Base-by-base conservation (phyloP, 169 alveolate species). In the Plasmodium vivax region DNA sequence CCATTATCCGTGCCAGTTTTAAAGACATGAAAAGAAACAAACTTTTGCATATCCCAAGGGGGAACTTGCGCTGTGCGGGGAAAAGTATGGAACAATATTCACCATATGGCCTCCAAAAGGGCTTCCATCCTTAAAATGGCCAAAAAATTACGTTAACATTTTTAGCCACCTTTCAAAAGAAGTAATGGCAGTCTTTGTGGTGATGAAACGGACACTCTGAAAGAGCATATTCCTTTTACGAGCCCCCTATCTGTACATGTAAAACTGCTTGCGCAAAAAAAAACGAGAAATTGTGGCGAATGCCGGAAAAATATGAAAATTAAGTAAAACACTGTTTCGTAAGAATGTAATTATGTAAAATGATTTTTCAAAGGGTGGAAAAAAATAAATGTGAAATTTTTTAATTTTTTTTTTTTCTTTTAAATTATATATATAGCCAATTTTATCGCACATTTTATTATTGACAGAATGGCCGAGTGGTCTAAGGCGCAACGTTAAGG, bases 401-500 rank as follows among this genome's bases (percentile, higher is more conserved):
- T 68, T 68, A 34, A 62, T 19, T 56, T 19, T 41, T 14, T n/a
- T 32, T 30, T 3, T 54, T 56, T 36, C 16, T n/a, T 83, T 54
- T 56, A 1, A 34, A 58, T 7, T 23, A 32, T 34, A 68, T 68
- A 23, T 68, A 68, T 68, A 19, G 77, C 77, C 32, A 16, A 23
- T 27, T 68, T 19, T 19, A 23, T 19, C 41, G n/a, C 32, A 27
- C 8, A 68, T 9, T 0, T 68, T 30, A 9, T n/a, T 68, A 68
- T 68, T 77, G 96, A 83, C 97, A 95, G 97, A 96, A 95, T 98
- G 99, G 99, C 99, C 99, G 99, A 98, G 99, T 97, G 99, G 99
- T 98, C 99, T 98, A 98, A 99, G 99, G 99, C 99, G 99, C 99
- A 97, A 98, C 99, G 99, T 99, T 98, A 96, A 99, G 99, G 99